Percentiles rank a stretch among this genome's conserved stretches.
Conservation (phyloP, 495 filamentous ascomycete species). For the Aspergillus indologenus region DNA sequence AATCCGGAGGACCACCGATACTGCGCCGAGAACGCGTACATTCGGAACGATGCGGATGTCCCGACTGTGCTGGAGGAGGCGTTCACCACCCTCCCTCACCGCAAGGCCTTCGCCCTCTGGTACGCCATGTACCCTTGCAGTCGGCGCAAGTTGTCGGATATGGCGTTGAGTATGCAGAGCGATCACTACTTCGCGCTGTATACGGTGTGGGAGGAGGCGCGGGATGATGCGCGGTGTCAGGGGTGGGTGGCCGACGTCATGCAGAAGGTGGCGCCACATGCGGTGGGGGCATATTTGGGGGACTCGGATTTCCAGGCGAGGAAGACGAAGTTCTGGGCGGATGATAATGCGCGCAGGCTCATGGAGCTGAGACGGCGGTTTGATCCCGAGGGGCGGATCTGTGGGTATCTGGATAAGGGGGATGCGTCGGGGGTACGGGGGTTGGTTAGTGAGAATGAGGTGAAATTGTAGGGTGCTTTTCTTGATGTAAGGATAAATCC, state of each 20-base stretch:
- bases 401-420: constrained; percentile 41
- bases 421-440: constrained; percentile 27
- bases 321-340: constrained; percentile 42
- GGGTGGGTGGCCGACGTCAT: constrained; percentile 43
- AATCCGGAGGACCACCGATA: constrained; percentile 47
- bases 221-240: constrained; percentile 39
- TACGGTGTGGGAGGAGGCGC: constrained; percentile 45
- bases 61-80: constrained; percentile 38
- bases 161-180: constrained; percentile 50
- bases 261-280: constrained; percentile 30
- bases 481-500: too few relatives aligned
- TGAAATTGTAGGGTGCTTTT: constrained; percentile 9
- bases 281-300: constrained; percentile 49
- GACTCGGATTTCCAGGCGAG: constrained; percentile 49
- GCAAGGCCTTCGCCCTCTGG: constrained; percentile 43
- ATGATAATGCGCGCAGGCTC: constrained; percentile 26
- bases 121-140: constrained; percentile 48
- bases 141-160: constrained; percentile 35
- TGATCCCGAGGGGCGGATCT: constrained; percentile 43
- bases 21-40: constrained; percentile 49
- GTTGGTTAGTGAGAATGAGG: constrained; percentile 26
- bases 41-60: constrained; percentile 42
- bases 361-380: constrained; percentile 37
- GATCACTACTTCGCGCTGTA: constrained; percentile 57
- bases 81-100: constrained; percentile 41